These are phyloP conservation scores for Curvularia hawaiiensis DNA, from an alignment of 2,329 filamentous ascomycete genomes.

Conservation along the genomic window DNA sequence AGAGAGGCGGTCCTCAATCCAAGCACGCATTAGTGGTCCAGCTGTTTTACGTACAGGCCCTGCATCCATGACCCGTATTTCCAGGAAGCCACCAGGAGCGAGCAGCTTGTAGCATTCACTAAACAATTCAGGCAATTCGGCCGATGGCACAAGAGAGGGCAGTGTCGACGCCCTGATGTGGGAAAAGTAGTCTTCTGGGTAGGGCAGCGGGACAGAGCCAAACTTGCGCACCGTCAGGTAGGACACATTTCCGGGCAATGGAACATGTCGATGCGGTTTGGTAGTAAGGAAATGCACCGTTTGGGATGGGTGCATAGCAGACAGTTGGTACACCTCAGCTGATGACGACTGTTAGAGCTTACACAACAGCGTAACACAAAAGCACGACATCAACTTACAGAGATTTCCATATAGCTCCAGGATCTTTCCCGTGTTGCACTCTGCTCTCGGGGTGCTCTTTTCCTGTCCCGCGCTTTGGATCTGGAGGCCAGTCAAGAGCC, in stretches of 20 bases:
- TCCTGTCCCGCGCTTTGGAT: slow-evolving; percentile 41
- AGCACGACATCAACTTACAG: slow-evolving; percentile 38
- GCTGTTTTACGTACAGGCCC: slow-evolving; percentile 61
- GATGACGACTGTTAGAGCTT: slow-evolving; percentile 36
- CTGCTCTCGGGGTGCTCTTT: slow-evolving; percentile 29
- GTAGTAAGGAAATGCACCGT: slow-evolving; percentile 47
- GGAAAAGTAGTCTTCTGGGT: slow-evolving; percentile 37
- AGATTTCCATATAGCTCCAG: slow-evolving; percentile 49
- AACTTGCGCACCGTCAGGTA: slow-evolving; percentile 40
- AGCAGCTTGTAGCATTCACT: slow-evolving; percentile 63
- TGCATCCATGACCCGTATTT: slow-evolving; percentile 68
- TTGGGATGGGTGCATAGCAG: slow-evolving; percentile 47
- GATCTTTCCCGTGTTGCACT: slow-evolving; percentile 41
- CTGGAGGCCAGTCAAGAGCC: slow-evolving; percentile 65
- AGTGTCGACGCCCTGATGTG: slow-evolving; percentile 56
- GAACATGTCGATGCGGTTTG: slow-evolving; percentile 40
- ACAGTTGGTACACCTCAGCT: slow-evolving; percentile 54
- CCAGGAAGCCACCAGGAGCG: slow-evolving; percentile 59
- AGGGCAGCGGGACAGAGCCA: slow-evolving; percentile 58
- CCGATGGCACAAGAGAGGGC: slow-evolving; percentile 61
- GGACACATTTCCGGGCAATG: slow-evolving; percentile 39
- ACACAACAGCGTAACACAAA: slow-evolving; percentile 24
- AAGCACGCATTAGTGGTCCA: slow-evolving; percentile 62
- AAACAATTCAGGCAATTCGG: slow-evolving; percentile 63
- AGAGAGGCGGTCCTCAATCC: slow-evolving; percentile 67